phyloP scores from a whole-genome alignment of 345 rosid species.

The Rubroshorea leprosula region DNA sequence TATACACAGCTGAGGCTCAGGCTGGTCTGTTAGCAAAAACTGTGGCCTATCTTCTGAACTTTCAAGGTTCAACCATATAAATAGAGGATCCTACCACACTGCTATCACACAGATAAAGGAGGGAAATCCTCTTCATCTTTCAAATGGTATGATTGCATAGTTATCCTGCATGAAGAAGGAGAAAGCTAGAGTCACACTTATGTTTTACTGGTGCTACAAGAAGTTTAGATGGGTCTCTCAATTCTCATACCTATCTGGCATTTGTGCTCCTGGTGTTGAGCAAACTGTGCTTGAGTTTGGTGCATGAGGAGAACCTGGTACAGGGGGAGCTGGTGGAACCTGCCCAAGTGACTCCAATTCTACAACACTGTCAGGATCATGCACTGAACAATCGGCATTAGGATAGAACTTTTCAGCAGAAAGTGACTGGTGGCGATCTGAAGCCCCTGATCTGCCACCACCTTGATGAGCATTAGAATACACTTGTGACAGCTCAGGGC shows the following conservation, averaged over 20 bases:
- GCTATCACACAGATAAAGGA: constrained; percentile 50
- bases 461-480: constrained; percentile 27
- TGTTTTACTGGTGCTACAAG: background rate
- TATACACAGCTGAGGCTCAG: constrained; percentile 7
- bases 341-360: constrained; percentile 40
- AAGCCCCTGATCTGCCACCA: constrained; percentile 34
- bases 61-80: constrained; percentile 7
- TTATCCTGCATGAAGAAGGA: constrained; percentile 37
- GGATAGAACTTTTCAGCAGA: constrained; percentile 34
- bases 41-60: constrained; percentile 13
- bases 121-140: constrained; percentile 82
- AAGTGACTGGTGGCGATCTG: constrained; percentile 34
- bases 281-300: constrained; percentile 22
- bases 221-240: background rate
- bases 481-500: constrained; percentile 27
- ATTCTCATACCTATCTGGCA: constrained; percentile 48
- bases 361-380: constrained; percentile 30
- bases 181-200: constrained; percentile 16
- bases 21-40: background rate
- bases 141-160: constrained; percentile 52
- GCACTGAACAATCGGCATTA: constrained; percentile 39
- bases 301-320: constrained; percentile 24
- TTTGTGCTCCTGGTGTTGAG: constrained; percentile 21
- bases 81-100: constrained; percentile 21
- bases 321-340: constrained; percentile 19